Conservation (phyloP, 768 basidiomycete genomes). For the Lactarius evosmus region DNA sequence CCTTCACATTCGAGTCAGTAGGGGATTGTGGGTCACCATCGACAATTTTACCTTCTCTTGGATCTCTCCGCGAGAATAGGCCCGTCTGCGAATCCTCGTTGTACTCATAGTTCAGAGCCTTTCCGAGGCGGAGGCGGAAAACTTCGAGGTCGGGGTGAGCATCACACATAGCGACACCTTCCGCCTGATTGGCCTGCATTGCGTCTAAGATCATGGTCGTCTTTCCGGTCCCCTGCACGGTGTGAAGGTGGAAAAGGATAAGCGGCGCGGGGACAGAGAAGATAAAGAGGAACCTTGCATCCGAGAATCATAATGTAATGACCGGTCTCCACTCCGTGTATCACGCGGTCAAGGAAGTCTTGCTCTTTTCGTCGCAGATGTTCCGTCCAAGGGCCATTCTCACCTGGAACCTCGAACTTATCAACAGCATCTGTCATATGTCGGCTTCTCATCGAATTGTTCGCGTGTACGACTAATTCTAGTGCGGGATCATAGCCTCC, state of each 20-base stretch:
- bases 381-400: conserved; percentile 49
- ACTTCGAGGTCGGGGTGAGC: conserved; percentile 87
- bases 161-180: conserved; percentile 72
- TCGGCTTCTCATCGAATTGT: conserved; percentile 31
- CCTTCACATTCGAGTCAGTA: conserved; percentile 33
- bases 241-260: conserved; percentile 17
- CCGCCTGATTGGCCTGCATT: conserved; percentile 69
- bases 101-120: conserved; percentile 83
- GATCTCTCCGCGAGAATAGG: conserved; percentile 79
- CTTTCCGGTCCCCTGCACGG: conserved; percentile 67
- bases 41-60: conserved; percentile 59
- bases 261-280: conserved; percentile 11
- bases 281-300: conserved; percentile 52
- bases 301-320: conserved; percentile 77
- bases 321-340: conserved; percentile 67
- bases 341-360: conserved; percentile 69
- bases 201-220: conserved; percentile 81
- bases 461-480: conserved; percentile 56
- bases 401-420: conserved; percentile 34
- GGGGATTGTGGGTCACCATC: conserved; percentile 15
- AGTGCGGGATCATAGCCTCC: conserved; percentile 83
- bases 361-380: conserved; percentile 74
- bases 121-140: conserved; percentile 80
- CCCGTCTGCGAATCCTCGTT: conserved; percentile 79
- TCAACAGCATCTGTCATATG: conserved; percentile 31